A percentile compares a stretch with the other conserved stretches of the same genome.
phyloP scores from a whole-genome alignment of 345 rosid genomes.

The Eutrema yunnanense region DNA sequence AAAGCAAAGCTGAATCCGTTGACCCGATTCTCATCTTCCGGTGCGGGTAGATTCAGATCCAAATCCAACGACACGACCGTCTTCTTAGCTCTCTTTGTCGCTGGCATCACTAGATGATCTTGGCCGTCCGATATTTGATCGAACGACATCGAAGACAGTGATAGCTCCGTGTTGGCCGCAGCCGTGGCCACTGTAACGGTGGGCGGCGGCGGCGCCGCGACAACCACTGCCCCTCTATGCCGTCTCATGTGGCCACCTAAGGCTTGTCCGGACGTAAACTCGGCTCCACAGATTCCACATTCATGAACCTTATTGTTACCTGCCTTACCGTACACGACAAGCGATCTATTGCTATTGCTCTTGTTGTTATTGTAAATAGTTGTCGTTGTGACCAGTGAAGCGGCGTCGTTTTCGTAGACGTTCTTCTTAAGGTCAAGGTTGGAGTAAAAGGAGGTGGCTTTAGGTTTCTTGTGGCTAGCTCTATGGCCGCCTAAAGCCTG shows the following conservation, averaged over 20 bases:
- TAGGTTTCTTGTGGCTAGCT: conserved; percentile 94
- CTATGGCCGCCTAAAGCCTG: conserved; percentile 98
- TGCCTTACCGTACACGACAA: conserved; percentile 10
- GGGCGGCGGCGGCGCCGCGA: neutral
- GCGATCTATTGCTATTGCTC: conserved; percentile 23
- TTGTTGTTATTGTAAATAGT: conserved; percentile 33
- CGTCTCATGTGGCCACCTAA: conserved; percentile 97
- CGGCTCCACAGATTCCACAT: conserved; percentile 85
- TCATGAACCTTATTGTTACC: conserved; percentile 60
- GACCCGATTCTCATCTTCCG: conserved; percentile 58
- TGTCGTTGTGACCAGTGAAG: conserved; percentile 48
- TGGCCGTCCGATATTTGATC: conserved; percentile 37
- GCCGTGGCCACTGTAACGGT: conserved; percentile 11
- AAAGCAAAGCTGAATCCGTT: conserved; percentile 43
- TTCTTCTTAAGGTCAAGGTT: conserved; percentile 30
- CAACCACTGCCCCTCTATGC: conserved; percentile 48
- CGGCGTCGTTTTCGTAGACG: conserved; percentile 34
- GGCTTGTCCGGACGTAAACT: conserved; percentile 91
- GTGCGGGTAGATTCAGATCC: conserved; percentile 96
- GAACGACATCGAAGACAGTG: conserved; percentile 40
- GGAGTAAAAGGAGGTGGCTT: conserved; percentile 22
- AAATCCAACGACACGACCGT: conserved; percentile 53
- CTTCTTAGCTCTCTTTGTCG: conserved; percentile 29
- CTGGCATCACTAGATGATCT: conserved; percentile 26
- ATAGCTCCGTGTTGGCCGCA: conserved; percentile 34